These are phyloP conservation scores for Secale cereale DNA, from an alignment of 176 grass and related monocot genomes.

Conservation along the genomic window DNA sequence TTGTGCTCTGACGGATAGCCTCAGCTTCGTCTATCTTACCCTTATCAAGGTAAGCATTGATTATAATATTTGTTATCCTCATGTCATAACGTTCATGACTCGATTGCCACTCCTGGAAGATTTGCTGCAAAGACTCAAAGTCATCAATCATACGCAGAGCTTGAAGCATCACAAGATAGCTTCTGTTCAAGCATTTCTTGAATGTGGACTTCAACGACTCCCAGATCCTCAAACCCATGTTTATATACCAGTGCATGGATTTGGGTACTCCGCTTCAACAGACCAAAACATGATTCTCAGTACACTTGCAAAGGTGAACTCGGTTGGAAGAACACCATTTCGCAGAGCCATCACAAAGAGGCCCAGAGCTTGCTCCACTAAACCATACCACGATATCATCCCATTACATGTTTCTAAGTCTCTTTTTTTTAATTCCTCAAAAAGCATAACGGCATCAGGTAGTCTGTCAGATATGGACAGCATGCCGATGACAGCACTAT, in stretches of 20 bases:
- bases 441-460: constrained; percentile 49
- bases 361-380: constrained; percentile 52
- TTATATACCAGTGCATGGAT: constrained; percentile 71
- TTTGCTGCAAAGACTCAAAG: too few relatives aligned
- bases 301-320: constrained; percentile 68
- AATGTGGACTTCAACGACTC: too few relatives aligned
- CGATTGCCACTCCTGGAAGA: too few relatives aligned
- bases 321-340: constrained; percentile 58
- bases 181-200: too few relatives aligned
- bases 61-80: too few relatives aligned
- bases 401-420: constrained; percentile 59
- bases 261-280: constrained; percentile 54
- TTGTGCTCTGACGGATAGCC: too few relatives aligned
- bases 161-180: too few relatives aligned
- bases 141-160: too few relatives aligned
- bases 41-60: too few relatives aligned
- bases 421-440: constrained; percentile 43
- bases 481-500: constrained; percentile 62
- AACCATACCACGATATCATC: constrained; percentile 59
- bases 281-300: constrained; percentile 69
- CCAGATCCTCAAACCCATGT: constrained; percentile 59
- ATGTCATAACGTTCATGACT: too few relatives aligned
- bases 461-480: constrained; percentile 58
- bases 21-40: too few relatives aligned
- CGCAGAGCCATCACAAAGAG: constrained; percentile 50